Evolutionary conservation across 1,284 basidiomycete genomes (phyloP).

Genomic region (Leccinum huronense): DNA sequence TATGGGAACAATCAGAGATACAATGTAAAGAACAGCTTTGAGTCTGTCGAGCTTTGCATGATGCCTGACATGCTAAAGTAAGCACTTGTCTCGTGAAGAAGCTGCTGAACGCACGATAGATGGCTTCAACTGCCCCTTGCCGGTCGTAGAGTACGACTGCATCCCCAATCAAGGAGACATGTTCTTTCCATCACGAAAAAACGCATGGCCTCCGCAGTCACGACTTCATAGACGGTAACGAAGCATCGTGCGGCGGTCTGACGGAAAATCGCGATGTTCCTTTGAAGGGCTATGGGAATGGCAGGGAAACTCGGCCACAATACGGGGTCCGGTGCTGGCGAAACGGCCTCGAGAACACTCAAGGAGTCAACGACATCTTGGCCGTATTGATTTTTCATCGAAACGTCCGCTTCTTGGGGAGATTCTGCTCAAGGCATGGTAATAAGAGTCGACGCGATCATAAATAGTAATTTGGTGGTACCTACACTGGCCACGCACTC

Average conservation of each 20-base stretch:
- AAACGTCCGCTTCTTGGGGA: slow-evolving; percentile 53
- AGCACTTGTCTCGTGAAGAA: slow-evolving; percentile 7
- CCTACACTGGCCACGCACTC: slow-evolving; percentile 62
- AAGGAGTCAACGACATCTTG: slow-evolving; percentile 94
- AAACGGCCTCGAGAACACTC: slow-evolving; percentile 83
- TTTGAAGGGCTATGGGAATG: slow-evolving; percentile 76
- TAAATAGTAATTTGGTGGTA: slow-evolving; percentile 34
- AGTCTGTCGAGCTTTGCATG: slow-evolving; percentile 83
- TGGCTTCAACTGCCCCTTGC: slow-evolving; percentile 87
- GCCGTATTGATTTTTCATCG: slow-evolving; percentile 72
- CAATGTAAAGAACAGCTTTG: slow-evolving; percentile 96
- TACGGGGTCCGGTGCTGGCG: slow-evolving; percentile 70
- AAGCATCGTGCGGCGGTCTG: slow-evolving; percentile 86
- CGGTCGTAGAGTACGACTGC: slow-evolving; percentile 72
- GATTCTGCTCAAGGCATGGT: slow-evolving; percentile 41
- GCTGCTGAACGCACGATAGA: slow-evolving; percentile 57
- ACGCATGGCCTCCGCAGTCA: slow-evolving; percentile 85
- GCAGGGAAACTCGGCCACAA: slow-evolving; percentile 76
- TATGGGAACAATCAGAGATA: slow-evolving; percentile 95
- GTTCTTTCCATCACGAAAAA: slow-evolving; percentile 74
- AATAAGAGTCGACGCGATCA: slow-evolving; percentile 6
- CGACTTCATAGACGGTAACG: slow-evolving; percentile 83
- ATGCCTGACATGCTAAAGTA: slow-evolving; percentile 58
- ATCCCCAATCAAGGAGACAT: slow-evolving; percentile 89
- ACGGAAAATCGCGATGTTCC: slow-evolving; percentile 85